Conservation (phyloP, 1,284 basidiomycete genomes). For the Sutorius eximius region DNA sequence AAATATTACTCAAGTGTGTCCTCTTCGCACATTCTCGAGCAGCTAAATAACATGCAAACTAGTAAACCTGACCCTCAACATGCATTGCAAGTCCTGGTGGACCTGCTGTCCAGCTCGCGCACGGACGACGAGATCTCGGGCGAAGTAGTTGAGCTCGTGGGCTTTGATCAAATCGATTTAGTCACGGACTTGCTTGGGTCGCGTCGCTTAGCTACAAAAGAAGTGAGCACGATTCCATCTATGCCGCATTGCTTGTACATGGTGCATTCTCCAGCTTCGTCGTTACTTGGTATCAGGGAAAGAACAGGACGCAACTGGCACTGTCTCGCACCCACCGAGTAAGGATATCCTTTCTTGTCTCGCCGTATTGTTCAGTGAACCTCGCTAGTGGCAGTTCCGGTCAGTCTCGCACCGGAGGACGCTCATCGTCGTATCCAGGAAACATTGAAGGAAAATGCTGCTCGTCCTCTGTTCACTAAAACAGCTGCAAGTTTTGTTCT, state of each 20-base stretch:
- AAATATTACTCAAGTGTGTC: constrained; percentile 23
- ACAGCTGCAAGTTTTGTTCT: constrained; percentile 46
- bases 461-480: constrained; percentile 66
- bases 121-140: constrained; percentile 74
- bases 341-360: background rate
- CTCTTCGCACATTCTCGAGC: background rate
- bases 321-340: constrained; percentile 14
- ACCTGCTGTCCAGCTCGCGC: constrained; percentile 25
- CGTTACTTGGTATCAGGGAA: constrained; percentile 4
- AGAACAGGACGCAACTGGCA: background rate
- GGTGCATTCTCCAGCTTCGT: constrained; percentile 17
- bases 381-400: constrained; percentile 13
- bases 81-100: constrained; percentile 17
- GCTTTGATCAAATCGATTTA: constrained; percentile 82
- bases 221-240: constrained; percentile 37
- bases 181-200: constrained; percentile 56
- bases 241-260: background rate
- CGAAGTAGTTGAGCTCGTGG: constrained; percentile 81
- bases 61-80: constrained; percentile 16
- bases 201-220: constrained; percentile 41
- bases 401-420: constrained; percentile 50
- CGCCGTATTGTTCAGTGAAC: background rate
- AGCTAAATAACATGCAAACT: constrained; percentile 7
- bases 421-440: constrained; percentile 69
- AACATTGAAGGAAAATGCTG: constrained; percentile 61